Percentiles rank a stretch among this genome's conserved stretches.
Evolutionary conservation across 2,329 filamentous ascomycete species (phyloP).

Genomic region (Fusarium sp.): DNA sequence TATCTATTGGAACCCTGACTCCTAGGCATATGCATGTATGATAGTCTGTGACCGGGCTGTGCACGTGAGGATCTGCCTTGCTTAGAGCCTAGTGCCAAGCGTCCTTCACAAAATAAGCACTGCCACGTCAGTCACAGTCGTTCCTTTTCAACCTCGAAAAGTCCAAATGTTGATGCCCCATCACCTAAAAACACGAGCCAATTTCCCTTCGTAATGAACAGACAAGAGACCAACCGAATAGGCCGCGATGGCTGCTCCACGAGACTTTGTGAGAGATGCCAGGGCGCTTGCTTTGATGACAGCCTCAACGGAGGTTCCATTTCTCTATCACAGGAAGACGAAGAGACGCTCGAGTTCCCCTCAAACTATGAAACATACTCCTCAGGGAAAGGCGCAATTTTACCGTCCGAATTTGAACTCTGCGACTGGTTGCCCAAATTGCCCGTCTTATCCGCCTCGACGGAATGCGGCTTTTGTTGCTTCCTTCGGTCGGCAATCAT

Average conservation of each 20-base stretch:
- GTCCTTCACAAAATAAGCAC: not conserved
- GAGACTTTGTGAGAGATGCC: not conserved
- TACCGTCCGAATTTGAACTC: not conserved
- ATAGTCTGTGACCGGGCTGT: too few relatives aligned
- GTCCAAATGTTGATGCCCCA: too few relatives aligned
- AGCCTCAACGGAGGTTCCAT: not conserved
- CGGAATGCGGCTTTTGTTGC: not conserved
- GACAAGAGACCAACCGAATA: not conserved
- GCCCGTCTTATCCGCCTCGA: not conserved
- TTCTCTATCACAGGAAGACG: too few relatives aligned
- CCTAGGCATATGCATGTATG: too few relatives aligned
- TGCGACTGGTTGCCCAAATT: not conserved
- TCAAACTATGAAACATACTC: fast-evolving
- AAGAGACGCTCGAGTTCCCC: not conserved
- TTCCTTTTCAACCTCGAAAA: not conserved
- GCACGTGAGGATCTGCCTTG: not conserved
- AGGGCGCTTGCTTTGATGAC: not conserved
- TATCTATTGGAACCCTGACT: too few relatives aligned
- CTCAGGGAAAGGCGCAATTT: not conserved
- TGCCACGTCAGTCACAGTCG: not conserved
- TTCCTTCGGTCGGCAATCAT: not conserved
- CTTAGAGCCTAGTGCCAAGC: not conserved
- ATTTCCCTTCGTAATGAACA: not conserved
- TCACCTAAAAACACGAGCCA: not conserved
- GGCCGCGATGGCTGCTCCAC: not conserved